Evolutionary conservation across 257 asterid species (phyloP), one percentile per base, ranked within the genome.

Genomic region (Solanum peruvianum): DNA sequence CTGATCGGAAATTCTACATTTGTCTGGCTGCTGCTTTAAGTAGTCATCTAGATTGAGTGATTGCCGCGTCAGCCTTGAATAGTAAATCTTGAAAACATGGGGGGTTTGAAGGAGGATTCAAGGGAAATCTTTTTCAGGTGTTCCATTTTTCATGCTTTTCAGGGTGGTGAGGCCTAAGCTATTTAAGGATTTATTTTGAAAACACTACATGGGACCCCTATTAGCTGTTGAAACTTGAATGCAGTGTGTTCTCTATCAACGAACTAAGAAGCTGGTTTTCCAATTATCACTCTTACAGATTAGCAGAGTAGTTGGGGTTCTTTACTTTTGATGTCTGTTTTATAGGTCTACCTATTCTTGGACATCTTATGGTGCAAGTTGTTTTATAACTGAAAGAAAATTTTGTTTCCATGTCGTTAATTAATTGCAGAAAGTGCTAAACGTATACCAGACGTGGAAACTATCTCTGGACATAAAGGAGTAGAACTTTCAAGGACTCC

Each of bases 401-500:
- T 78, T 58, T 80, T 80, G 11, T 29, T 80, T 47, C 42, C 67
- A 8, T 47, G 85, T 10, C 49, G 27, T 9, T 27, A 45, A 80
- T 80, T 45, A 47, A 80, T 80, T 91, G 93, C 98, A 95, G 99
- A 94, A 91, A 91, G 87, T 76, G 94, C 94, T 41, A 92, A 85
- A 87, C 91, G 87, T 87, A 93, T 96, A 88, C 99, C 98, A 52
- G 98, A 97, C 41, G 21, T 87, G 87, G 95, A 95, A 39, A 89
- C 70, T 64, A 88, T 88, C 86, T 87, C 94, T 81, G 95, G 95
- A 64, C 96, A 92, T 89, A 95, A 95, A 87, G 98, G 99, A 85
- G 87, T 90, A 33, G 97, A 95, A 90, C 92, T 94, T 71, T 94
- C 97, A 66, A 88, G 89, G 88, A 92, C 95, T 41, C 99, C 99